Evolutionary conservation across 2,329 filamentous ascomycete species (phyloP).

Genomic region (Diaporthe longicolla): DNA sequence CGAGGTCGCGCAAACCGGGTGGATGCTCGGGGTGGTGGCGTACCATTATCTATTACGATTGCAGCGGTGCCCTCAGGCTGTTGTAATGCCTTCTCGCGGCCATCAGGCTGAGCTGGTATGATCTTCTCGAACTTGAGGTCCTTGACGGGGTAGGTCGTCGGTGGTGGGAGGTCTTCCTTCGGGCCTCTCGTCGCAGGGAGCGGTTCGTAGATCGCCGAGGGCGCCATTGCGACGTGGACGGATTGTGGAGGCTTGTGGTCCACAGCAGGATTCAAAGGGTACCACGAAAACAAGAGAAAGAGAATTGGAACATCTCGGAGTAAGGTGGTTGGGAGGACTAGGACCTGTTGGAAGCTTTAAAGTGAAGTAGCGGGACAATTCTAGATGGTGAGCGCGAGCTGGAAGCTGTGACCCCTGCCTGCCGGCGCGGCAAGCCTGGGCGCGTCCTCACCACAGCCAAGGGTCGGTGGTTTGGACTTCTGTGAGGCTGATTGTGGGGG

Average conservation of each 20-base stretch:
- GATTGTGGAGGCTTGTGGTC: constrained; percentile 6
- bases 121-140: constrained; percentile 73
- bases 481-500: constrained; percentile 35
- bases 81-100: constrained; percentile 77
- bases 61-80: constrained; percentile 72
- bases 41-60: constrained; percentile 99
- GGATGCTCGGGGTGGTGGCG: constrained; percentile 45
- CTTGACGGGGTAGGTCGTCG: constrained; percentile 72
- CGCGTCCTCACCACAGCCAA: constrained; percentile 16
- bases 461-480: background rate
- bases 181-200: constrained; percentile 54
- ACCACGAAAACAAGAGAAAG: constrained; percentile 27
- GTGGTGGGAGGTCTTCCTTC: constrained; percentile 63
- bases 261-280: constrained; percentile 33
- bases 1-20: background rate
- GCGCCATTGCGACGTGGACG: constrained; percentile 45
- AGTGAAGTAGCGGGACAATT: background rate
- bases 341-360: background rate
- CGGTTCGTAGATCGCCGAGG: constrained; percentile 62
- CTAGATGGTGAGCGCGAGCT: constrained; percentile 2
- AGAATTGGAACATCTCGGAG: constrained; percentile 34
- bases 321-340: background rate
- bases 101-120: constrained; percentile 71
- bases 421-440: constrained; percentile 36
- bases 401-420: constrained; percentile 36